Base-by-base conservation (phyloP, 371 early-diverging fungal species). In the Rhizopus sp. region DNA sequence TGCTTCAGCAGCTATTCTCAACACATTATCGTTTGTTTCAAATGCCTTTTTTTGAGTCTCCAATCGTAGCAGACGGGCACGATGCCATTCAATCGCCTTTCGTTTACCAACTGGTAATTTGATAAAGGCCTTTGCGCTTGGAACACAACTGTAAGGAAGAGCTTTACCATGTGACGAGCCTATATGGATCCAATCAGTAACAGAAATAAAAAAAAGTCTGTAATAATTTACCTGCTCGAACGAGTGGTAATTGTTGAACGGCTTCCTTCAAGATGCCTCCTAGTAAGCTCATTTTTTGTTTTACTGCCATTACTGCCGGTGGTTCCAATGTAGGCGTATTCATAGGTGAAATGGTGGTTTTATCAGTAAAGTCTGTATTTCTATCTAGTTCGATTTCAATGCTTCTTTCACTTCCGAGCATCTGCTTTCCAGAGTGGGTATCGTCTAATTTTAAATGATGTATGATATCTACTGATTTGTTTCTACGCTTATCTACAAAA, bases 331-430 rank as follows among this genome's bases (percentile, higher is more conserved):
- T 34, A 5, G 42, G 12, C 15, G 60, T 13, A 15, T 33, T 7
- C 10, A 39, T n/a, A 2, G 54, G 30, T 8, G 62, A 55, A 10
- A 46, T 50, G 4, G 62, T 44, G 8, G 38, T 46, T 30, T 52
- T 61, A 16, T 80, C 77, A 30, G 70, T 66, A 50, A 93, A 92
- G 38, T 81, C 79, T 1, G 94, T 94, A 57, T 89, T 85, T 33
- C 92, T 77, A 66, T 93, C 94, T 31, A 96, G 67, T 62, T 93
- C 91, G 44, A 96, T 66, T 59, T 94, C 96, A 34, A 91, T 82
- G 30, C 77, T 77, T 33, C 82, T 73, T 60, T 96, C 95, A 3
- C 81, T 64, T 2, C 93, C 93, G 8, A 87, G 70, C 10, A 88
- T 77, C 57, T 90, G 88, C 13, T 73, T 66, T 39, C 94, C 95